A percentile compares a stretch with the other conserved stretches of the same genome.
phyloP scores from a whole-genome alignment of 306 rosid genomes.

The Astragalus membranaceus region DNA sequence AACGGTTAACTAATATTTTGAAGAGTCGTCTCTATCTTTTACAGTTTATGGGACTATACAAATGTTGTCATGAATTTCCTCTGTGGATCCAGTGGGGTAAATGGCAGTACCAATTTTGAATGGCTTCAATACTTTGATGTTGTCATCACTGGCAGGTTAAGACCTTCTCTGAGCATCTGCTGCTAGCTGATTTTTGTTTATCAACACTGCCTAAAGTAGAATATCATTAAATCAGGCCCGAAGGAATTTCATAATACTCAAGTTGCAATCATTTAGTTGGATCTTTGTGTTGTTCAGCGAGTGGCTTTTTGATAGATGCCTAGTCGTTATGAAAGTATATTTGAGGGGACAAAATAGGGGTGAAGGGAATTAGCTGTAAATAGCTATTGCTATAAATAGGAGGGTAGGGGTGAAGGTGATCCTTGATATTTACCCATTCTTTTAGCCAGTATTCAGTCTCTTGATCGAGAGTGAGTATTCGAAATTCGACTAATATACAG shows the following conservation, averaged over 20 bases:
- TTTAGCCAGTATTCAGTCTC: no score
- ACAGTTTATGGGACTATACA: conserved; percentile 99
- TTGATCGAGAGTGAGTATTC: no score
- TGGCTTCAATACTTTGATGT: conserved; percentile 95
- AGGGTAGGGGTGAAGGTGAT: no score
- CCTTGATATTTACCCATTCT: no score
- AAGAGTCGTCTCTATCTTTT: conserved; percentile 10
- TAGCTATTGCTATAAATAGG: no score
- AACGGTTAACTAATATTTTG: not conserved
- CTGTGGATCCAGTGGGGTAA: conserved; percentile 41
- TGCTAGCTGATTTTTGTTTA: not conserved
- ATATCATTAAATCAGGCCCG: not conserved
- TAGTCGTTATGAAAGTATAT: no score
- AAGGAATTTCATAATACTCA: not conserved
- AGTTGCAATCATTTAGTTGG: not conserved
- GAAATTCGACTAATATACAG: no score
- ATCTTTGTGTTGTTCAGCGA: conserved; percentile 1
- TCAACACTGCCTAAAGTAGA: not conserved
- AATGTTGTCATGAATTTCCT: conserved; percentile 91
- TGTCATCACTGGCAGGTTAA: conserved; percentile 91
- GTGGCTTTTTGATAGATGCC: not conserved
- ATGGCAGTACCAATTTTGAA: conserved; percentile 44
- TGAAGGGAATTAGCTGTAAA: no score
- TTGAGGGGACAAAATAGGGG: no score
- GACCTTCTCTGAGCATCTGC: conserved; percentile 10